phyloP scores from a whole-genome alignment of 306 rosid species.

The Prunus mira region DNA sequence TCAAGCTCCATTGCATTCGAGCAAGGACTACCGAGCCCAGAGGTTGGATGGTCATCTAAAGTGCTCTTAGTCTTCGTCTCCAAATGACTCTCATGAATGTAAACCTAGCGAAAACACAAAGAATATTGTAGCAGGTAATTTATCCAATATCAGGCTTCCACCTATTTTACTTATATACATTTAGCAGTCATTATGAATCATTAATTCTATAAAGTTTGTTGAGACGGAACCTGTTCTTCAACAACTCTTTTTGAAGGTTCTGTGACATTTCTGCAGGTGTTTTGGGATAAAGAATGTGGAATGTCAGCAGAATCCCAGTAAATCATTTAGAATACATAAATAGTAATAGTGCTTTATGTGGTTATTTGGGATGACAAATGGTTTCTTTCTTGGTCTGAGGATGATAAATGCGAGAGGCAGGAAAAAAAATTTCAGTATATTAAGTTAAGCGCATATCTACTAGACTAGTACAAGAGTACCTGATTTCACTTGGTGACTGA shows the following conservation, averaged over 20 bases:
- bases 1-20: constrained; percentile 49
- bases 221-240: constrained; percentile 50
- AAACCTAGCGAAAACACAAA: constrained; percentile 16
- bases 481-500: constrained; percentile 48
- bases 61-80: constrained; percentile 32
- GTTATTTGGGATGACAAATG: background rate
- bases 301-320: background rate
- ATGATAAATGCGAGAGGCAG: constrained; percentile 8
- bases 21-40: constrained; percentile 38
- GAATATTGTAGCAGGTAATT: constrained; percentile 10
- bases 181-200: constrained; percentile 14
- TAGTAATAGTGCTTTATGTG: background rate
- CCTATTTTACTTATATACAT: constrained; percentile 13
- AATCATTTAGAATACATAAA: background rate
- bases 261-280: constrained; percentile 47
- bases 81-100: constrained; percentile 33
- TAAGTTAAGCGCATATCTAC: background rate
- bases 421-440: background rate
- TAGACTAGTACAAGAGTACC: constrained; percentile 41
- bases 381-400: no score
- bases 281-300: constrained; percentile 26
- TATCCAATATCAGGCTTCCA: constrained; percentile 7
- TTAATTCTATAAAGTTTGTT: background rate
- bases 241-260: constrained; percentile 43
- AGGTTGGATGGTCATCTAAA: constrained; percentile 22